Conservation (phyloP, 2,329 filamentous ascomycete genomes). For the Trichoderma sp. region DNA sequence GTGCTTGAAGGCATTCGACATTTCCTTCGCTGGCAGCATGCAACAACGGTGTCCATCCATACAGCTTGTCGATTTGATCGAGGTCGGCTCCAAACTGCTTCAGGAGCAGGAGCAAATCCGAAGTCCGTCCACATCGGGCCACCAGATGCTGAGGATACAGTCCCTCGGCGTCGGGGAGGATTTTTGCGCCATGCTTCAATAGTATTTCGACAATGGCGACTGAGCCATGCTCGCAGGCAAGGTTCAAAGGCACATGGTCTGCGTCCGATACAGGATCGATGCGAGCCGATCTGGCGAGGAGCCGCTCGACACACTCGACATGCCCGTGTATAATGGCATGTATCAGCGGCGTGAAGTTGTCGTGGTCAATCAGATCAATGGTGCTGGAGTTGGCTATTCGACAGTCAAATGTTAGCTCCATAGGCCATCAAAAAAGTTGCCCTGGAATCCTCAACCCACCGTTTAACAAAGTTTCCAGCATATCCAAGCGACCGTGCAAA, state of each 20-base stretch:
- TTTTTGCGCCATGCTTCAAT: conserved; percentile 71
- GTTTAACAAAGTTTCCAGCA: conserved; percentile 70
- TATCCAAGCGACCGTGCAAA: conserved; percentile 84
- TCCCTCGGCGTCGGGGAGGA: conserved; percentile 93
- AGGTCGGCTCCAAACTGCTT: conserved; percentile 85
- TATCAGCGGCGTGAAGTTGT: conserved; percentile 95
- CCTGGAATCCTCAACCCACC: conserved; percentile 41
- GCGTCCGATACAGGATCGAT: conserved; percentile 82
- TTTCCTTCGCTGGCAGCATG: conserved; percentile 97
- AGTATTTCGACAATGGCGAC: conserved; percentile 80
- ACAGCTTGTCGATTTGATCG: conserved; percentile 90
- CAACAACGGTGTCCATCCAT: conserved; percentile 95
- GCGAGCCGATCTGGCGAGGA: conserved; percentile 75
- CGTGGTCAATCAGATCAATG: conserved; percentile 85
- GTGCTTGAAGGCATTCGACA: conserved; percentile 76
- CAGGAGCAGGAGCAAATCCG: conserved; percentile 74
- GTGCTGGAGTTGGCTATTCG: conserved; percentile 62
- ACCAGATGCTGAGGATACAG: conserved; percentile 97
- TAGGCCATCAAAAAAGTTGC: not conserved
- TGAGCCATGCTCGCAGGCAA: conserved; percentile 92
- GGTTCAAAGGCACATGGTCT: conserved; percentile 89
- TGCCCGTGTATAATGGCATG: conserved; percentile 91
- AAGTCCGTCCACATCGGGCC: conserved; percentile 79
- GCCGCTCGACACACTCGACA: conserved; percentile 71
- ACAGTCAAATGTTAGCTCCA: not conserved